Base-by-base conservation (phyloP, 768 basidiomycete species). In the Dioszegia aurantiaca region DNA sequence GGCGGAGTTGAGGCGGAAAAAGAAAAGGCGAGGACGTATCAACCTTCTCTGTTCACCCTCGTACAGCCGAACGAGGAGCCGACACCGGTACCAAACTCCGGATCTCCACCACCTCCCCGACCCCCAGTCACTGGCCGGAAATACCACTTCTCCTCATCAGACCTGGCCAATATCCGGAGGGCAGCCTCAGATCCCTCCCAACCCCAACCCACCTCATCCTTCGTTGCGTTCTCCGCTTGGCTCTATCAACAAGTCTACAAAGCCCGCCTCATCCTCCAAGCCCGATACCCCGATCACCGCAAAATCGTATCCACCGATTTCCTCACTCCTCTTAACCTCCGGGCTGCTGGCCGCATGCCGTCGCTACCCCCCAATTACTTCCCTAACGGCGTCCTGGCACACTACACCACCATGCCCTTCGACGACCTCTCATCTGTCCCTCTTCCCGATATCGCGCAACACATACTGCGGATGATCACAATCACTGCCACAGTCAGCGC, bases 291-390 rank as follows among this genome's bases (percentile, higher is more conserved):
- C 3, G 39, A 31, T 14, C 14, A 17, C 27, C 31, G 21, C 33
- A 16, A 19, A 10, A 49, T 49, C 49, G 11, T 55, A 48, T 14
- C 46, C 21, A 23, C 49, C 60, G 44, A 60, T 42, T 56, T 68
- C 44, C 62, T 63, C 36, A 55, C 62, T 30, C 55, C 68, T 16
- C 56, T 64, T 55, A 63, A 68, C 48, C 41, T 64, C n/a, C 67
- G 67, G n/a, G 30, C 30, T 3, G 31, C n/a, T 9, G 11, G 24
- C 11, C 43, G 51, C 3, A 42, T 55, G 10, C 39, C 39, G 12
- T n/a, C 11, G 23, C 52, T 69, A 12, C 56, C 61, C 9, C 41
- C 52, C 1, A 41, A 48, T 6, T 69, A 66, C 60, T 61, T 63
- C 41, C 56, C 62, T 33, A 63, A 65, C 24, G 63, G 49, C 27